phyloP scores from a whole-genome alignment of 805 yeast species.

The Grigorovia jiainica region DNA sequence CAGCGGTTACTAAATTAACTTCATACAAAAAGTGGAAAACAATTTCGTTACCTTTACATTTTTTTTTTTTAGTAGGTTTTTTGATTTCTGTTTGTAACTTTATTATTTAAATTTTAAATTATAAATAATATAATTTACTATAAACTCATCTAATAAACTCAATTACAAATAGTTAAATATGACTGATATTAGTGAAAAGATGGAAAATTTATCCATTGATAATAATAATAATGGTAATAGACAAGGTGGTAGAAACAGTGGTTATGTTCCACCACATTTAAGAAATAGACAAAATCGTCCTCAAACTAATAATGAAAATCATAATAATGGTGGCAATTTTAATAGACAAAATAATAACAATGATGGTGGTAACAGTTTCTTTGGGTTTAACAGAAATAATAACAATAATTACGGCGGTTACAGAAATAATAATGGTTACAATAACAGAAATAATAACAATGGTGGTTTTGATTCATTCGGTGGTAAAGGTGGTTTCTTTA shows the following conservation, averaged over 20 bases:
- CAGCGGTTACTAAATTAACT: background rate
- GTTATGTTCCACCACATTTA: slow-evolving; percentile 43
- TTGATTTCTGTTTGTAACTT: no score
- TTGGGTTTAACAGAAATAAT: slow-evolving; percentile 8
- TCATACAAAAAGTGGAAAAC: background rate
- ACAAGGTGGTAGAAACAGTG: slow-evolving; percentile 21
- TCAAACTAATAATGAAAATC: slow-evolving; percentile 13
- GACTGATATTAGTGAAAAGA: slow-evolving; percentile 51
- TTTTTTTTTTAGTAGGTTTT: no score
- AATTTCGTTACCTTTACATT: background rate
- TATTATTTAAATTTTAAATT: no score
- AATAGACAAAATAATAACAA: slow-evolving; percentile 7
- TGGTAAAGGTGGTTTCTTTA: slow-evolving; percentile 32
- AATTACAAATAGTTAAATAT: slow-evolving; percentile 27
- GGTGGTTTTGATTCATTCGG: slow-evolving; percentile 27
- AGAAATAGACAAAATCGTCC: slow-evolving; percentile 22
- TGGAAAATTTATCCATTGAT: slow-evolving; percentile 46
- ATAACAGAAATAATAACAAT: slow-evolving; percentile 14
- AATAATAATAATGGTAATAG: slow-evolving; percentile 17
- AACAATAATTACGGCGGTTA: slow-evolving; percentile 9
- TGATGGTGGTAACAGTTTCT: slow-evolving; percentile 1
- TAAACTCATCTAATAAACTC: no score
- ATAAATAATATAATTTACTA: no score
- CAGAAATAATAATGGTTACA: slow-evolving; percentile 19
- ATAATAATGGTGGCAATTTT: slow-evolving; percentile 6